These are phyloP conservation scores for Malus hybrid DNA, from an alignment of 331 rosid species.

Conservation along the genomic window DNA sequence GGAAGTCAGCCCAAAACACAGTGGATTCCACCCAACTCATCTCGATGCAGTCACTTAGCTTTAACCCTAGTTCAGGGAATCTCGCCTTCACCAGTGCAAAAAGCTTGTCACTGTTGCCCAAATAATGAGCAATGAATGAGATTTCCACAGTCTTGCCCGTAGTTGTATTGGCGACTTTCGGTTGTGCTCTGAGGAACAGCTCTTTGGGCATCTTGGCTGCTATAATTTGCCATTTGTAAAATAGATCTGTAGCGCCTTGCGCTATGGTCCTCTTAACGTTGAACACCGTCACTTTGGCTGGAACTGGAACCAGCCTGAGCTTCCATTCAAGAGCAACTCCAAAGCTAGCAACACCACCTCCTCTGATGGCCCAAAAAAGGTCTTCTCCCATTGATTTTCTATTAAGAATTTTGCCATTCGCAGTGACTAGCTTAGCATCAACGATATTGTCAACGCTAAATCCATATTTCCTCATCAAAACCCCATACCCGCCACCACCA, in stretches of 20 bases:
- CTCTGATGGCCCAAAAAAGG: conserved; percentile 11
- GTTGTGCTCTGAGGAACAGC: background rate
- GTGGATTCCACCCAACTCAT: conserved; percentile 48
- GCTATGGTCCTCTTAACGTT: background rate
- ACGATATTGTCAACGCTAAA: background rate
- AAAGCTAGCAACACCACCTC: conserved; percentile 8
- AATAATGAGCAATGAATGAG: conserved; percentile 26
- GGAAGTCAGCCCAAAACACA: conserved; percentile 20
- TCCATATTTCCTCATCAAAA: conserved; percentile 6
- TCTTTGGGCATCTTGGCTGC: background rate
- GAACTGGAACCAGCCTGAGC: background rate
- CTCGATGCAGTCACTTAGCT: conserved; percentile 15
- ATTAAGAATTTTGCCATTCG: background rate
- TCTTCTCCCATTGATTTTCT: conserved; percentile 3
- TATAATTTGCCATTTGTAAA: background rate
- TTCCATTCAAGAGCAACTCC: conserved; percentile 3
- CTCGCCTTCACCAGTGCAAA: conserved; percentile 19
- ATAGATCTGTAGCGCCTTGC: background rate
- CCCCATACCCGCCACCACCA: background rate
- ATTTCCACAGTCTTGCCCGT: conserved; percentile 17
- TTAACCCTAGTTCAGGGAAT: conserved; percentile 36
- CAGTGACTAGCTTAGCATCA: background rate
- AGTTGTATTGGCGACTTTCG: background rate
- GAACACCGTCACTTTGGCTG: background rate
- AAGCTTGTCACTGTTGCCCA: conserved; percentile 27